Base-by-base conservation (phyloP, 2,329 filamentous ascomycete genomes). In the Calonectria hawksworthii region DNA sequence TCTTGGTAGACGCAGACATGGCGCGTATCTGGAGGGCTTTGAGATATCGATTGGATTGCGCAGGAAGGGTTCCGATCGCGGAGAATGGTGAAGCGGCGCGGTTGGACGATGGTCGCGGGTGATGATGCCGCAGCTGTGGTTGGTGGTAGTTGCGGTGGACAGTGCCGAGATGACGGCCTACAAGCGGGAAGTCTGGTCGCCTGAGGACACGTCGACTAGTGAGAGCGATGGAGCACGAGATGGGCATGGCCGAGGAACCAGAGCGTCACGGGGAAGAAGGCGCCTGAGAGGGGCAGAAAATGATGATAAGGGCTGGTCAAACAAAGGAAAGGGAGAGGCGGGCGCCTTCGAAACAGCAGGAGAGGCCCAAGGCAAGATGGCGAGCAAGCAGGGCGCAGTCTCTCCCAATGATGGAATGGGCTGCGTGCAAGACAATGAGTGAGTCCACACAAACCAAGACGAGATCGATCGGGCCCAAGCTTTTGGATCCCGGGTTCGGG, bases 1-100 rank as follows among this genome's bases (percentile, higher is more conserved):
- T 52, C 18, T 73, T 56, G 16, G 74, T 34, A 21, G 76, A 63
- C 34, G 75, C 61, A 18, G 79, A 72, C 79, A 80, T 80, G 26
- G 61, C 75, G 74, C 75, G 75, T 63, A 63, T 10, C 23, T 63
- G 30, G 18, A 14, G 7, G 18, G 13, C 21, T 18, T 44, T 30
- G 26, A n/a, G 11, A 32, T 36, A 23, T 36, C 65, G 47, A 41
- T 41, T 70, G 23, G 14, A 6, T n/a, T 32, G 10, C 7, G 16
- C 47, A 21, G 28, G 18, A 54, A 28, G 14, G 56, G 18, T 26
- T 63, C 56, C 56, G 56, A 28, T 32, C 18, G 9, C 47, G 30
- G 52, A 38, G 50, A 28, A 38, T 18, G 34, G 32, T 4, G 47
- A 26, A 18, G 30, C 9, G 47, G 16, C 47, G 47, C 32, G 32